Evolutionary conservation across 805 yeast genomes (phyloP).

Genomic region (Starmera quercuum): DNA sequence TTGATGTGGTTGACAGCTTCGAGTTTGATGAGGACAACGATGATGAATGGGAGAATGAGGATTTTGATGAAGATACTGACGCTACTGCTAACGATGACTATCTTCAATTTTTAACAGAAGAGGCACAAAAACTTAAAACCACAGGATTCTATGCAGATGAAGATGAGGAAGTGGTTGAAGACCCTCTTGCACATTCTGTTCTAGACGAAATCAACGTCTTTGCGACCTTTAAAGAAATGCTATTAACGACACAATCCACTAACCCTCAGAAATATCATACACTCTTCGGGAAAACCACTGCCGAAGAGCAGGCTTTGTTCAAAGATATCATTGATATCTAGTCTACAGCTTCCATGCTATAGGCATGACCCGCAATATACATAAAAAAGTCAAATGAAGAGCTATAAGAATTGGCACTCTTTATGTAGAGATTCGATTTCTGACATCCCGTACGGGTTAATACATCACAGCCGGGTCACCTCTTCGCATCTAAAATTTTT

Average conservation of each 20-base stretch:
- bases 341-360: neutral
- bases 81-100: constrained; percentile 34
- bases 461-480: neutral
- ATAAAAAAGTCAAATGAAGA: no score
- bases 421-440: neutral
- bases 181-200: constrained; percentile 70
- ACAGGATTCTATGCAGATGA: constrained; percentile 26
- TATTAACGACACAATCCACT: constrained; percentile 38
- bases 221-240: constrained; percentile 50
- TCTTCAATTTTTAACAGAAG: constrained; percentile 38
- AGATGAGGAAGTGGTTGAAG: constrained; percentile 76
- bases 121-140: constrained; percentile 30
- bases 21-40: constrained; percentile 24
- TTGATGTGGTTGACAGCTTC: constrained; percentile 21
- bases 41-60: constrained; percentile 32
- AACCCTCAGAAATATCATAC: constrained; percentile 42
- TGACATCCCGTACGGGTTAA: neutral
- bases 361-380: no score
- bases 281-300: constrained; percentile 32
- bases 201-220: constrained; percentile 73
- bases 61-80: constrained; percentile 18
- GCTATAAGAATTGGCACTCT: no score
- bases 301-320: constrained; percentile 27
- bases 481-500: constrained; percentile 1
- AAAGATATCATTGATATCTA: constrained; percentile 23